Evolutionary conservation across 164 flowering plant species (phyloP).

Genomic region (Aristolochia californica): DNA sequence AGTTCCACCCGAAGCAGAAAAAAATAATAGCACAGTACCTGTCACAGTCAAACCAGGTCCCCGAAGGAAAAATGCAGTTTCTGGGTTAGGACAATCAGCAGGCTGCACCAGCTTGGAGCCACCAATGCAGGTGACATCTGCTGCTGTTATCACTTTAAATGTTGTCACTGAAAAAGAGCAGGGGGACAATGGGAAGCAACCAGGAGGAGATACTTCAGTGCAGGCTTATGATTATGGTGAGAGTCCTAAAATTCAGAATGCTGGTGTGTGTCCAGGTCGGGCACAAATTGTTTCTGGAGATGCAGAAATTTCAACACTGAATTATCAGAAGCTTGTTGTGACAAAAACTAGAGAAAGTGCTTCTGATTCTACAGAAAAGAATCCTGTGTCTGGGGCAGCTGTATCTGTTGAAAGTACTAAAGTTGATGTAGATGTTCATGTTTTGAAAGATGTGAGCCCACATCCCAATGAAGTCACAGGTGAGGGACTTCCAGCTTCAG

Average conservation of each 20-base stretch:
- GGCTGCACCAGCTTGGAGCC: background rate
- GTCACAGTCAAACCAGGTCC: conserved; percentile 9
- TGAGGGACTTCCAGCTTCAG: conserved; percentile 1
- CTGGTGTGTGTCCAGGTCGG: background rate
- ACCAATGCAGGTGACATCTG: background rate
- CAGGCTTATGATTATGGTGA: conserved; percentile 2
- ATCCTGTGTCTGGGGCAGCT: background rate
- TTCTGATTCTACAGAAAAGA: background rate
- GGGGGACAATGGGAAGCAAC: conserved; percentile 10
- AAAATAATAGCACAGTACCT: conserved; percentile 12
- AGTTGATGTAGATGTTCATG: background rate
- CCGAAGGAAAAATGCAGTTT: conserved; percentile 11
- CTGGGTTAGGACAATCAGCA: conserved; percentile 2
- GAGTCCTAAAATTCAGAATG: background rate
- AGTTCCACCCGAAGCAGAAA: conserved; percentile 12
- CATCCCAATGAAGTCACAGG: conserved; percentile 2
- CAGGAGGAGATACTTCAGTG: conserved; percentile 3
- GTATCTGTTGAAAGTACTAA: background rate
- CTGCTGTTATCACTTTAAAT: no score
- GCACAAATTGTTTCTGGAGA: conserved; percentile 5
- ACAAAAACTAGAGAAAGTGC: conserved; percentile 3
- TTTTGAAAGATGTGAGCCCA: background rate
- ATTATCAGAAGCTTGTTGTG: conserved; percentile 2
- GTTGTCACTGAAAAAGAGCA: conserved; percentile 4
- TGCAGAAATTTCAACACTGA: conserved; percentile 4